Percentiles rank a stretch among this genome's conserved stretches.
Evolutionary conservation across 352 stramenopile genomes (phyloP).

Genomic region (Phytopythium delawarense): DNA sequence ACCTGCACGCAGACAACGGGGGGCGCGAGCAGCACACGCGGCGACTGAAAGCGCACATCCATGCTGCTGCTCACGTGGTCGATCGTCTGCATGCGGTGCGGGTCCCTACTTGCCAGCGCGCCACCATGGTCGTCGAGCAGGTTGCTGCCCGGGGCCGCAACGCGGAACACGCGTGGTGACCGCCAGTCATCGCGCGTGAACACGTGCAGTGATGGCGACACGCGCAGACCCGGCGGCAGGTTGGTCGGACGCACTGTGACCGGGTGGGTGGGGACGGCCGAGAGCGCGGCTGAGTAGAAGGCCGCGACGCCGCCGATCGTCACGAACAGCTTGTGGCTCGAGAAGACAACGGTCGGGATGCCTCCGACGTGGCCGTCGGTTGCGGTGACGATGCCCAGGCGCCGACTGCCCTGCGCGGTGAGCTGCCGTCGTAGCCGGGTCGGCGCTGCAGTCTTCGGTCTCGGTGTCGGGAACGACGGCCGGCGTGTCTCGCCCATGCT

Average conservation of each 20-base stretch:
- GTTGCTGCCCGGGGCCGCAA: slow-evolving; percentile 27
- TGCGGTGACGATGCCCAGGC: not conserved
- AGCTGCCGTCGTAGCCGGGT: not conserved
- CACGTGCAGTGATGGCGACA: slow-evolving; percentile 42
- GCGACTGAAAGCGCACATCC: slow-evolving; percentile 45
- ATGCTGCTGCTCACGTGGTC: slow-evolving; percentile 46
- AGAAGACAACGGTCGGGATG: slow-evolving; percentile 36
- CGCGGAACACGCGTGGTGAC: slow-evolving; percentile 43
- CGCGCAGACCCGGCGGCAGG: slow-evolving; percentile 40
- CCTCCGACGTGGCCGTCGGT: not conserved
- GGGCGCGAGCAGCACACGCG: slow-evolving; percentile 32
- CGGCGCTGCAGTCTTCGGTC: not conserved
- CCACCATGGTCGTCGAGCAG: slow-evolving; percentile 24
- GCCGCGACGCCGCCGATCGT: slow-evolving; percentile 37
- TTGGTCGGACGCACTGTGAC: slow-evolving; percentile 49
- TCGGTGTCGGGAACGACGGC: not conserved
- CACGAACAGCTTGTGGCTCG: slow-evolving; percentile 25
- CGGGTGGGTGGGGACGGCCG: slow-evolving; percentile 29
- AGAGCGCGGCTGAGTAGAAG: slow-evolving; percentile 52
- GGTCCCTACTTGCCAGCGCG: slow-evolving; percentile 16
- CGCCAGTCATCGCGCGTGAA: slow-evolving; percentile 47
- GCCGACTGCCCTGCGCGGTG: slow-evolving; percentile 1
- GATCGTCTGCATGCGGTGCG: slow-evolving; percentile 29
- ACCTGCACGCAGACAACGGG: slow-evolving; percentile 38
- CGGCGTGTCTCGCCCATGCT: not conserved